Evolutionary conservation across 2,329 filamentous ascomycete genomes (phyloP), one percentile per base, ranked within the genome.

Genomic region (Beauveria sp.): DNA sequence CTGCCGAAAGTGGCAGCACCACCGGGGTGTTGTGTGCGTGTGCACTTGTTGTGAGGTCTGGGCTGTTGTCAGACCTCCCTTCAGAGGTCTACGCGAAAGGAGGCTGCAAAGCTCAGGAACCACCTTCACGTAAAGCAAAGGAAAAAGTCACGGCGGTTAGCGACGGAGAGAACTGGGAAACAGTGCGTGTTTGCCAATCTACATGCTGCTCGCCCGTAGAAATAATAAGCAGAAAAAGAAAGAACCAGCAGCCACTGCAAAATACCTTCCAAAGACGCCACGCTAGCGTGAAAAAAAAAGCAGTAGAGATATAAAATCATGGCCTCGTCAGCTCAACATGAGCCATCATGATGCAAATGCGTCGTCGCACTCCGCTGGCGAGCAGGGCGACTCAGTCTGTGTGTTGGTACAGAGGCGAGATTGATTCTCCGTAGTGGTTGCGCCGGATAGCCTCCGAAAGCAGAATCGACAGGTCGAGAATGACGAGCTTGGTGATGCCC

Each of bases 361-460:
- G 16, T 31, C 43, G 64, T 62, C 62, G 61, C 62, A 62, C 64
- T 65, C 61, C 24, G 50, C 42, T 12, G 10, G 7, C 18, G 28
- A 28, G 40, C 43, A 51, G 34, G 34, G 5, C 12, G 60, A 65
- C 74, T 74, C 77, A 84, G 72, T 88, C 81, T 66, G 84, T 83
- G 67, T 88, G 86, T 72, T 89, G 87, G 74, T 90, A 91, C 64
- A 90, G 72, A 40, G 79, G 80, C 65, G 82, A 85, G 70, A 91
- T 89, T 66, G 88, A 88, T 78, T 97, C 93, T 75, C 95, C 95
- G 71, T 98, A 95, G 75, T 99, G 93, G 73, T 98, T 98, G 69
- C 95, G 87, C 69, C 95, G 85, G 68, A 99, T 98, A 56, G 93
- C 92, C 76, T 99, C 95, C 5, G 92, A 86, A 46, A 99, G 80